Percentiles rank a stretch among this genome's conserved stretches.
These are phyloP conservation scores for Botrytis cinerea DNA, from an alignment of 2,329 filamentous ascomycete genomes.

Conservation along the genomic window DNA sequence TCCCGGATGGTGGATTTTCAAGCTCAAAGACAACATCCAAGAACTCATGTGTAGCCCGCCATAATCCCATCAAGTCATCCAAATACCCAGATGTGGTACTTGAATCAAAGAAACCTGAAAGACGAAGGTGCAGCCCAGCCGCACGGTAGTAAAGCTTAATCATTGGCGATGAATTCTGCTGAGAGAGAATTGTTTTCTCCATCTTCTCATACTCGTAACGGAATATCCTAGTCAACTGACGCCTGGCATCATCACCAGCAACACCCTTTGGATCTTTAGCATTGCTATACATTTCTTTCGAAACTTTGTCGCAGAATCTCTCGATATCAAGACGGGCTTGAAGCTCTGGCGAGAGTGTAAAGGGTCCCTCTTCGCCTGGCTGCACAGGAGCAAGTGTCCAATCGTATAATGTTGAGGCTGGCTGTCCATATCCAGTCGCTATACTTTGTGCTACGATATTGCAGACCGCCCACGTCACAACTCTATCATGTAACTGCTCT, in stretches of 20 bases:
- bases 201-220: slow-evolving; percentile 65
- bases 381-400: slow-evolving; percentile 65
- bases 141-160: slow-evolving; percentile 70
- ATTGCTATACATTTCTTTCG: slow-evolving; percentile 78
- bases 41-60: slow-evolving; percentile 70
- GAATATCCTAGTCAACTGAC: slow-evolving; percentile 67
- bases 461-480: slow-evolving; percentile 81
- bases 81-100: slow-evolving; percentile 70
- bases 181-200: slow-evolving; percentile 60
- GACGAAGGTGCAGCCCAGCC: slow-evolving; percentile 71
- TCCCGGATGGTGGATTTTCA: slow-evolving; percentile 51
- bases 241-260: slow-evolving; percentile 65
- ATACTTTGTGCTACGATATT: slow-evolving; percentile 82
- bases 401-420: slow-evolving; percentile 75
- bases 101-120: slow-evolving; percentile 80
- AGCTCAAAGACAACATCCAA: slow-evolving; percentile 61
- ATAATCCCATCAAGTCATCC: slow-evolving; percentile 74
- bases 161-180: slow-evolving; percentile 55
- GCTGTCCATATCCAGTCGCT: slow-evolving; percentile 81
- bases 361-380: slow-evolving; percentile 60
- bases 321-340: slow-evolving; percentile 71
- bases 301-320: slow-evolving; percentile 75
- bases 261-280: slow-evolving; percentile 71
- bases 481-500: slow-evolving; percentile 76
- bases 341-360: slow-evolving; percentile 61